phyloP scores from a whole-genome alignment of 495 filamentous ascomycete genomes.

The Xylaria flabelliformis region DNA sequence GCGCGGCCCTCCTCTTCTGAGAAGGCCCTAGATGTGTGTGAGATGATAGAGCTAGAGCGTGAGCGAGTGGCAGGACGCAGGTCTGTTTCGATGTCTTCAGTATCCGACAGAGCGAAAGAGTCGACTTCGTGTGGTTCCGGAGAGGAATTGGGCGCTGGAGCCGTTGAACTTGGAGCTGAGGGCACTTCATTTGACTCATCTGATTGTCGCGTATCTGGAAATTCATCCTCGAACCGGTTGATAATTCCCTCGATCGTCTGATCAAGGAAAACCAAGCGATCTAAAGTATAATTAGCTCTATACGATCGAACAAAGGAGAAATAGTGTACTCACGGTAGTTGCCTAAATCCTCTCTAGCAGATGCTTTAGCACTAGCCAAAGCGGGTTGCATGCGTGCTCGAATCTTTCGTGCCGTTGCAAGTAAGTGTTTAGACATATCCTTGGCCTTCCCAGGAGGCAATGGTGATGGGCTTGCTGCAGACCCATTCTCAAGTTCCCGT shows the following conservation, averaged over 20 bases:
- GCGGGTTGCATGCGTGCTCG: slow-evolving; percentile 83
- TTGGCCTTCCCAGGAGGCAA: slow-evolving; percentile 71
- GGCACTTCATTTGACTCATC: slow-evolving; percentile 48
- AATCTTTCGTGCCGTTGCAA: slow-evolving; percentile 87
- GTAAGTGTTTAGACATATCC: slow-evolving; percentile 88
- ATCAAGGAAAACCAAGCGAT: slow-evolving; percentile 87
- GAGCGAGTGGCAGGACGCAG: slow-evolving; percentile 57
- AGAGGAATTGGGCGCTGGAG: slow-evolving; percentile 41
- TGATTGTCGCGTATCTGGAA: slow-evolving; percentile 80
- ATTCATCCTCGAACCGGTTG: slow-evolving; percentile 93
- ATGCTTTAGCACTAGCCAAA: slow-evolving; percentile 70
- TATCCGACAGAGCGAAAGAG: slow-evolving; percentile 42
- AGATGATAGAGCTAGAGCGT: slow-evolving; percentile 78
- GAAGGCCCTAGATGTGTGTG: slow-evolving; percentile 76
- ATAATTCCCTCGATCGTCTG: slow-evolving; percentile 89
- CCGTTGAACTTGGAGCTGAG: slow-evolving; percentile 42
- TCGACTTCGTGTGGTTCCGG: slow-evolving; percentile 39
- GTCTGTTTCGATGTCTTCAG: slow-evolving; percentile 46
- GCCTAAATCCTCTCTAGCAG: slow-evolving; percentile 59
- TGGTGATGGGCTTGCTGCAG: slow-evolving; percentile 26
- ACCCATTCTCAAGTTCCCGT: slow-evolving; percentile 46
- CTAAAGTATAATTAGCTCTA: slow-evolving; percentile 52
- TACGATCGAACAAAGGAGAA: background rate
- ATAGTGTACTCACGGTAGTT: slow-evolving; percentile 72
- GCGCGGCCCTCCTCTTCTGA: slow-evolving; percentile 89